Evolutionary conservation across 768 basidiomycete genomes (phyloP).

Genomic region (Suillus variegatus): DNA sequence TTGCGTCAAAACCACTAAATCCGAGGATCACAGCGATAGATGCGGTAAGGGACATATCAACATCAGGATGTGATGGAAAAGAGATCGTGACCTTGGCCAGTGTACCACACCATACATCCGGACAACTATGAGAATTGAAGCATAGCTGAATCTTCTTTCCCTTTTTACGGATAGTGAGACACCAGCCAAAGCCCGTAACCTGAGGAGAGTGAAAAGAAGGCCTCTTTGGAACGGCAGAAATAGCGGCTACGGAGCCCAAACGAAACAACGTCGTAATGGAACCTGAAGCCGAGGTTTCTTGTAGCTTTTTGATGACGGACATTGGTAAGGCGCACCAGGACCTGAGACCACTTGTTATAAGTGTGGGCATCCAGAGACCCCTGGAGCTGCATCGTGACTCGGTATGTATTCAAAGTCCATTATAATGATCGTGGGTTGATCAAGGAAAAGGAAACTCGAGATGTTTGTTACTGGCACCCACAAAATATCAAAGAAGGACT

Average conservation of each 20-base stretch:
- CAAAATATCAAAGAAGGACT: no score
- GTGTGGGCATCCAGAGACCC: not conserved
- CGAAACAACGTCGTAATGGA: constrained; percentile 5
- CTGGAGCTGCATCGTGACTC: not conserved
- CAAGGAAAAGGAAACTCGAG: not conserved
- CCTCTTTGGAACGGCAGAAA: not conserved
- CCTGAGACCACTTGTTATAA: not conserved
- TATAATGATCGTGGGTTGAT: constrained; percentile 1
- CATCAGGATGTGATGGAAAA: not conserved
- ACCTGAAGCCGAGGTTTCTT: constrained; percentile 3
- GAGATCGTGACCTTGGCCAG: not conserved
- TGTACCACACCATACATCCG: not conserved
- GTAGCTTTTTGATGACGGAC: not conserved
- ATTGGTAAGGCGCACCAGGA: not conserved
- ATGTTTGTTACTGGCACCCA: not conserved
- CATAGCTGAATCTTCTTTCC: not conserved
- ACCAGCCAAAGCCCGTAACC: not conserved
- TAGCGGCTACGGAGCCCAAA: not conserved
- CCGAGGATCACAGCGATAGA: not conserved
- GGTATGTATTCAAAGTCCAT: not conserved
- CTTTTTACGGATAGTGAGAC: not conserved
- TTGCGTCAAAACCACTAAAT: not conserved
- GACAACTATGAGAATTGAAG: not conserved
- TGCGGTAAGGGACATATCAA: not conserved
- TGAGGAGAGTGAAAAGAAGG: not conserved